Conservation (phyloP, 2,329 filamentous ascomycete species). For the Cephalotrichum gorgonifer region DNA sequence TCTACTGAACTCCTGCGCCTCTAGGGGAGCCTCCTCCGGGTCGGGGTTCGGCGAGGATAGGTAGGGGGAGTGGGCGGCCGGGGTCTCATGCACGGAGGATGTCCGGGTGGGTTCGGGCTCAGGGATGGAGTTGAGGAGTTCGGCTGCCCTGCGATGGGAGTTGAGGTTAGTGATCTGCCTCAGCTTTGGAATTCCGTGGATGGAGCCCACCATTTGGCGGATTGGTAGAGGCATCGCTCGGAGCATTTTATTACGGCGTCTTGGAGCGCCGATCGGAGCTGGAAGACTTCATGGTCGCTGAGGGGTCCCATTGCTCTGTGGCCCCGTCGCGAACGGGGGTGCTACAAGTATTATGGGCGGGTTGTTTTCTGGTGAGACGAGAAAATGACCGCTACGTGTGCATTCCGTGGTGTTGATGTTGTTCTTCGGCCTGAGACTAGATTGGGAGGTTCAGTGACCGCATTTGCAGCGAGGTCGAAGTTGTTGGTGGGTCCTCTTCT, state of each 20-base stretch:
- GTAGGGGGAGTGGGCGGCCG: slow-evolving; percentile 29
- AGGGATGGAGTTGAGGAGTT: slow-evolving; percentile 77
- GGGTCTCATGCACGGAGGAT: slow-evolving; percentile 13
- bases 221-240: slow-evolving; percentile 90
- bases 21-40: slow-evolving; percentile 61
- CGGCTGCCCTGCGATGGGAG: slow-evolving; percentile 62
- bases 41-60: slow-evolving; percentile 51
- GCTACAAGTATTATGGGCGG: too few species aligned
- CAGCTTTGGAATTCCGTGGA: neutral
- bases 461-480: too few species aligned
- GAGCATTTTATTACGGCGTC: slow-evolving; percentile 85
- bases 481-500: too few species aligned
- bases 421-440: too few species aligned
- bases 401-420: too few species aligned
- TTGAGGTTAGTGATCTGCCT: slow-evolving; percentile 3
- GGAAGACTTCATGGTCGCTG: slow-evolving; percentile 39
- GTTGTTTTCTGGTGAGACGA: too few species aligned
- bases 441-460: too few species aligned
- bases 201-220: slow-evolving; percentile 73
- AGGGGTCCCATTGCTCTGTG: slow-evolving; percentile 29
- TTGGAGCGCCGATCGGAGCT: slow-evolving; percentile 66
- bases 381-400: too few species aligned
- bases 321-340: neutral
- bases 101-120: slow-evolving; percentile 47
- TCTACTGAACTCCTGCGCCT: slow-evolving; percentile 68